Conservation (phyloP, 192 early-diverging fungal species). For the Coemansia sp. region DNA sequence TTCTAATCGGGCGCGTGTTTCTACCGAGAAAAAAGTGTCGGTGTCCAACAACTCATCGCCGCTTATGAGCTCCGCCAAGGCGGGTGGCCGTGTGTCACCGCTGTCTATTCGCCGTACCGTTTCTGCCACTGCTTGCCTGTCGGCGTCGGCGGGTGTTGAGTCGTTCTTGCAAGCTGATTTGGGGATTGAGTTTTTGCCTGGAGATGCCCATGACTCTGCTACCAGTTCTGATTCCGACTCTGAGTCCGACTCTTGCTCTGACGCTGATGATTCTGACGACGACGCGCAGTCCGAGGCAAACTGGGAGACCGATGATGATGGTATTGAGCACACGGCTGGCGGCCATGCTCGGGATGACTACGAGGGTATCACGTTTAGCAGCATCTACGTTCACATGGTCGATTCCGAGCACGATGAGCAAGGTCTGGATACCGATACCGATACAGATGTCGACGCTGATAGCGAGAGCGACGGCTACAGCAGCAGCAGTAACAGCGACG, state of each 20-base stretch:
- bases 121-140: slow-evolving; percentile 19
- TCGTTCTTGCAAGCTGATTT: slow-evolving; percentile 7
- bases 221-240: background rate
- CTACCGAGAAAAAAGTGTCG: slow-evolving; percentile 2
- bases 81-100: background rate
- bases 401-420: slow-evolving; percentile 5
- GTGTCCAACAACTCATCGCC: slow-evolving; percentile 26
- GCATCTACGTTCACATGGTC: background rate
- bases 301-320: slow-evolving; percentile 6
- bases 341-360: background rate
- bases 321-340: background rate
- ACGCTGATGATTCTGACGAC: slow-evolving; percentile 5
- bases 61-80: slow-evolving; percentile 3
- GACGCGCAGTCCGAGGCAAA: slow-evolving; percentile 6
- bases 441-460: slow-evolving; percentile 10
- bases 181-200: slow-evolving; percentile 21
- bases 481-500: slow-evolving; percentile 7
- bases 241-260: background rate
- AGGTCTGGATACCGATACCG: slow-evolving; percentile 7
- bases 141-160: background rate
- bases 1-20: background rate
- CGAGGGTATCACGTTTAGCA: slow-evolving; percentile 15
- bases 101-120: slow-evolving; percentile 25
- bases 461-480: slow-evolving; percentile 11
- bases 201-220: slow-evolving; percentile 1